phyloP scores from a whole-genome alignment of 1,284 basidiomycete genomes.

The Bjerkandera adusta region DNA sequence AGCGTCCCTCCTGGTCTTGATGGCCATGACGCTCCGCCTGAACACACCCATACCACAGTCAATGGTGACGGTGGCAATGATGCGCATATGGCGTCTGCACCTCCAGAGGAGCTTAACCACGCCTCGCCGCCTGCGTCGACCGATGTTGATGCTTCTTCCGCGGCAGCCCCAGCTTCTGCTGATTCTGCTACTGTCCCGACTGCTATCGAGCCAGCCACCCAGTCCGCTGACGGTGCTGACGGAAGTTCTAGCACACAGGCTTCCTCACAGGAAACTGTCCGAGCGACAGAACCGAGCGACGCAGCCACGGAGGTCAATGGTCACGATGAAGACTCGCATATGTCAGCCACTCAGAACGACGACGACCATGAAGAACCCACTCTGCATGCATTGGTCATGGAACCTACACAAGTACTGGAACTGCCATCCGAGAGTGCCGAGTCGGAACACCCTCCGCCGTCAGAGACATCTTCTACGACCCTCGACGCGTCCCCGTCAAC shows the following conservation, averaged over 20 bases:
- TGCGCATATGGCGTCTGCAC: constrained; percentile 15
- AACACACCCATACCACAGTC: constrained; percentile 15
- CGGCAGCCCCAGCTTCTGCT: constrained; percentile 30
- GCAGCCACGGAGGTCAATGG: constrained; percentile 20
- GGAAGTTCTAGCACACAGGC: constrained; percentile 23
- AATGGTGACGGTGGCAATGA: constrained; percentile 16
- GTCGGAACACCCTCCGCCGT: constrained; percentile 9
- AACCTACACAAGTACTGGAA: constrained; percentile 12
- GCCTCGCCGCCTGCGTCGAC: no score
- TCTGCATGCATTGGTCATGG: not conserved
- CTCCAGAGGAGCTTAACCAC: constrained; percentile 19
- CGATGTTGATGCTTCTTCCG: constrained; percentile 25
- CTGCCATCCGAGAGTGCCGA: not conserved
- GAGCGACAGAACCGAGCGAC: constrained; percentile 38
- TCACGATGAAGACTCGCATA: constrained; percentile 17
- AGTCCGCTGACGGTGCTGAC: constrained; percentile 25
- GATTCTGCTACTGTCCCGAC: constrained; percentile 35
- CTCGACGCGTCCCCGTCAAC: constrained; percentile 6
- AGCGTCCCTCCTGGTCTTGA: constrained; percentile 21
- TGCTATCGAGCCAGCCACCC: constrained; percentile 39
- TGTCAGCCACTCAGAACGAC: constrained; percentile 19
- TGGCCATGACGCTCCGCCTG: constrained; percentile 18
- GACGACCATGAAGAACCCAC: constrained; percentile 3
- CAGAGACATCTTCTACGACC: constrained; percentile 11
- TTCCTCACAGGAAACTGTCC: constrained; percentile 48